These are phyloP conservation scores for Vanderwaltozyma verrucispora DNA, from an alignment of 805 yeast genomes.

Conservation along the genomic window DNA sequence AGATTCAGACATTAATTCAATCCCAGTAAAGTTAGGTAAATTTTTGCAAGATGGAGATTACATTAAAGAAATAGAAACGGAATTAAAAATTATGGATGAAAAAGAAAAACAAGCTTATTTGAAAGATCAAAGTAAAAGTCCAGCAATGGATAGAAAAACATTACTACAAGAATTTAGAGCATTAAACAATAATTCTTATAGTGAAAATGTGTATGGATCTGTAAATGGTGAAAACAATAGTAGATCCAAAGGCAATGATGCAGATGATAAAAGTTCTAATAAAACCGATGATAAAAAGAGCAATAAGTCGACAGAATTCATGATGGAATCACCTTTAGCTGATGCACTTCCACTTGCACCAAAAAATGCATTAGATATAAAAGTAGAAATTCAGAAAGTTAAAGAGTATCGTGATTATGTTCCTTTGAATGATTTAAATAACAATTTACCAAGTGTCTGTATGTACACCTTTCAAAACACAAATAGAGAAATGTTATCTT, in stretches of 20 bases:
- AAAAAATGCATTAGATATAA: slow-evolving; percentile 69
- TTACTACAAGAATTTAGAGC: slow-evolving; percentile 59
- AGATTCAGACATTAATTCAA: slow-evolving; percentile 21
- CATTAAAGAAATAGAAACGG: slow-evolving; percentile 73
- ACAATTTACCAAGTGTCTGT: slow-evolving; percentile 87
- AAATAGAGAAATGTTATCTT: slow-evolving; percentile 73
- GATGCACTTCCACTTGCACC: slow-evolving; percentile 81
- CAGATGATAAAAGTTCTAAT: slow-evolving; percentile 4
- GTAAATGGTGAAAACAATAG: slow-evolving; percentile 6
- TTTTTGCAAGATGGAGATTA: slow-evolving; percentile 82
- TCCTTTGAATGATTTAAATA: slow-evolving; percentile 56
- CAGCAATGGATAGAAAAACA: slow-evolving; percentile 27
- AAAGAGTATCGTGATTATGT: slow-evolving; percentile 75
- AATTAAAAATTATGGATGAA: slow-evolving; percentile 70
- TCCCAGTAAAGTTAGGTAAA: slow-evolving; percentile 66
- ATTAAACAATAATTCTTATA: slow-evolving; percentile 33
- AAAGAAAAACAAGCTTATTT: slow-evolving; percentile 35
- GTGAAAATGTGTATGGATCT: slow-evolving; percentile 5
- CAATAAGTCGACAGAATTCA: neutral
- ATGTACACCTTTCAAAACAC: slow-evolving; percentile 98
- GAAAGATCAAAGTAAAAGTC: slow-evolving; percentile 1
- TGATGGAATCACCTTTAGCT: slow-evolving; percentile 54
- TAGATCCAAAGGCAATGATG: neutral
- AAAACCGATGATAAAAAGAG: slow-evolving; percentile 6
- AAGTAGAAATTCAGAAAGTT: slow-evolving; percentile 64